Evolutionary conservation across 345 rosid genomes (phyloP), one percentile per base, ranked within the genome.

Genomic region (Sisymbrium altissimum): DNA sequence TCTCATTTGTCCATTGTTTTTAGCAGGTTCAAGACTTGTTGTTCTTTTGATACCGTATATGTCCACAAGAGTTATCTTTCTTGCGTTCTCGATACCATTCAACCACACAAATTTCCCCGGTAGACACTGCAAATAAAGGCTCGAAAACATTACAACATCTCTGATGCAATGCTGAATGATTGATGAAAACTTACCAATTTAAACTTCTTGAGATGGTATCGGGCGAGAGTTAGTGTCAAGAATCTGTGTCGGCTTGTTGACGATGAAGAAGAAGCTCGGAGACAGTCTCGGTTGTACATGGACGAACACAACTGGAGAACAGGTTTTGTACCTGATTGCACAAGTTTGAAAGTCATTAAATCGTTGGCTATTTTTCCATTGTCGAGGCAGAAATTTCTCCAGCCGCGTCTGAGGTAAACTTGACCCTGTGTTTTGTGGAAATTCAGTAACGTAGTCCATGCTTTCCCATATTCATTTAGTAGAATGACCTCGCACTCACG

Each of bases 341-440:
- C 76, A 40, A 62, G 62, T 19, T 50, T 40, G 7, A 71, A 30
- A 4, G 76, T 39, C 23, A 71, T 18, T 0, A 1, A 2, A 50
- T 0, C 12, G 9, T 71, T 40, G 19, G 18, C 62, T 39, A 25
- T 62, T 39, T 0, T 9, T 4, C 19, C 0, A 63, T 72, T 71
- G 8, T 29, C 53, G 43, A 4, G 0, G 62, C 76, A 72, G 62
- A 72, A 72, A 29, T 17, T 50, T 39, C 33, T 52, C 76, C 76
- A 72, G 7, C 69, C 76, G 6, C 13, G 1, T 62, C 61, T 72
- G 54, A 62, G 40, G 76, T 62, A 72, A 17, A 18, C 76, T 0
- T 2, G 0, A 40, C 53, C 41, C 0, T 4, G 2, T 18, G 44
- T n/a, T 56, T 18, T 56, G 43, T 39, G 9, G 35, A 29, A 2